Percentiles rank a stretch among this genome's conserved stretches.
Evolutionary conservation across 768 basidiomycete genomes (phyloP).

Genomic region (Tubosaeta sp.): DNA sequence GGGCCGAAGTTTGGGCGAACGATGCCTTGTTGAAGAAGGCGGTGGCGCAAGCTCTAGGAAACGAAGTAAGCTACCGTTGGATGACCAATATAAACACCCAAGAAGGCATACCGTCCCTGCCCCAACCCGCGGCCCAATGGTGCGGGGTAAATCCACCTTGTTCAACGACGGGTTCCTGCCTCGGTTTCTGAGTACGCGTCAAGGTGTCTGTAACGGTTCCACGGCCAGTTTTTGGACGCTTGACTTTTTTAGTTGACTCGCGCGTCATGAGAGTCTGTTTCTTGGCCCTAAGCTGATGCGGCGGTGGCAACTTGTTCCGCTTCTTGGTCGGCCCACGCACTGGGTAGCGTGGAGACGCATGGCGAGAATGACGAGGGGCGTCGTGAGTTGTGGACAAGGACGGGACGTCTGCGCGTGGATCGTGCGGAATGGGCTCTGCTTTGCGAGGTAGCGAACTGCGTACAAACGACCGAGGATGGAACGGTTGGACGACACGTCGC

Average conservation of each 20-base stretch:
- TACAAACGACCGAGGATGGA: conserved; percentile 7
- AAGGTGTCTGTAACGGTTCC: neutral
- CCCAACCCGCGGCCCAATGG: conserved; percentile 15
- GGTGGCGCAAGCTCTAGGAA: conserved; percentile 15
- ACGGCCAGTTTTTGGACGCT: conserved; percentile 1
- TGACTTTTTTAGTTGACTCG: neutral
- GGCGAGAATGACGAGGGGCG: neutral
- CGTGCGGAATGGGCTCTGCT: neutral
- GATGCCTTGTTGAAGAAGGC: neutral
- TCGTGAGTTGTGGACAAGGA: neutral
- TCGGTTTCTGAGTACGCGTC: neutral
- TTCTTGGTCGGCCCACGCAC: neutral
- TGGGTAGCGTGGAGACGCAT: neutral
- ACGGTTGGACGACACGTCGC: conserved; percentile 16
- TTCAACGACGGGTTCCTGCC: neutral
- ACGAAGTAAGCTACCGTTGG: neutral
- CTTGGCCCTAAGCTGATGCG: neutral
- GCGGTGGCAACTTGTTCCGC: neutral
- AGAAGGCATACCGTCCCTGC: conserved; percentile 19
- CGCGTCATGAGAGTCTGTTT: neutral
- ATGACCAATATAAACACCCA: no score
- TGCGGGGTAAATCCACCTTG: conserved; percentile 11
- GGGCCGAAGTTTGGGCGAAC: neutral
- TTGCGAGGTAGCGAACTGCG: neutral
- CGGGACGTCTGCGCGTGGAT: neutral